Conservation (phyloP, 495 filamentous ascomycete species). For the Podospora bellae-mahoneyi region DNA sequence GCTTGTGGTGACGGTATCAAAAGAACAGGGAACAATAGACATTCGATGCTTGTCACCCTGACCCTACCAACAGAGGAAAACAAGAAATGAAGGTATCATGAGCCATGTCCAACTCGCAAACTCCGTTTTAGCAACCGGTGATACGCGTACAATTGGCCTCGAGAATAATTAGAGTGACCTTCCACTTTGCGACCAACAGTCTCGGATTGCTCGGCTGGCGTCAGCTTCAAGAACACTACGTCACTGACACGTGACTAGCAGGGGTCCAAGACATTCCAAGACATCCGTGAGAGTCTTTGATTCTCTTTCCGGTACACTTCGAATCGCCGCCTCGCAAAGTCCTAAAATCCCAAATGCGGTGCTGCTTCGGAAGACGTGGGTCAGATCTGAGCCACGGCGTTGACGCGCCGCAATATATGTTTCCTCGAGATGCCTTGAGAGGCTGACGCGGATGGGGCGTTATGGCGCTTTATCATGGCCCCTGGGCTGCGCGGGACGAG, state of each 20-base stretch:
- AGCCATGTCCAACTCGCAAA: neutral
- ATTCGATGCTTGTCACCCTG: neutral
- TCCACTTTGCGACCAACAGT: conserved; percentile 1
- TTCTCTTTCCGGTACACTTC: neutral
- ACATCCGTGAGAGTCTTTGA: neutral
- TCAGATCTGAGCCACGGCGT: neutral
- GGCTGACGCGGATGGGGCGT: neutral
- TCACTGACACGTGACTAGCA: conserved; percentile 22
- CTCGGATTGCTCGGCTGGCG: conserved; percentile 4
- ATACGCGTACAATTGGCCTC: neutral
- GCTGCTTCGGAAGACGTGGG: neutral
- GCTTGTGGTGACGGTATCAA: neutral
- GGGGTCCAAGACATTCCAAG: conserved; percentile 1
- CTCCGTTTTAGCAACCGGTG: neutral
- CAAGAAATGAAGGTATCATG: neutral
- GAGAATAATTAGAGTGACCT: neutral
- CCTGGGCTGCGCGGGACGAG: conserved; percentile 8
- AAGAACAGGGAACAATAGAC: neutral
- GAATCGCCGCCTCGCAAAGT: neutral
- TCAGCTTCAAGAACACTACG: conserved; percentile 16
- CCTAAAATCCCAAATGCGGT: neutral
- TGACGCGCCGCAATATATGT: neutral
- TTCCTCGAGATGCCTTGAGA: neutral
- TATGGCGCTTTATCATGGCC: neutral
- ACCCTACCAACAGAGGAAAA: neutral